phyloP scores from a whole-genome alignment of 345 rosid genomes.

The Aurinia saxatilis region DNA sequence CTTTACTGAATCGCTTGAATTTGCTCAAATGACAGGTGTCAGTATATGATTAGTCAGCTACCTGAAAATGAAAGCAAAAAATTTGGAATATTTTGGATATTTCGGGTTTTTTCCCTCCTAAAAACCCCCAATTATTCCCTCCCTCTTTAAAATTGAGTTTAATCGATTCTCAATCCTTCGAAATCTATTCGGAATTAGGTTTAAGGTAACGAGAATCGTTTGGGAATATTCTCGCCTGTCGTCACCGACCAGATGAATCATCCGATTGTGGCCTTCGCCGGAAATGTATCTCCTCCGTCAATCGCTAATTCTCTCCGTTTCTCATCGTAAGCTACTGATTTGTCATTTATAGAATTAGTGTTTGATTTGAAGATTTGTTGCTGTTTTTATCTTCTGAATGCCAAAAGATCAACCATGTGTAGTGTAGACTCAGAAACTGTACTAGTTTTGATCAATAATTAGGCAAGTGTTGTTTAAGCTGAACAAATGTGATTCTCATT shows the following conservation, averaged over 20 bases:
- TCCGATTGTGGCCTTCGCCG: not conserved
- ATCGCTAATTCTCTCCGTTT: not conserved
- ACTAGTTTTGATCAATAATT: too few species aligned
- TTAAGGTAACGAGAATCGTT: too few species aligned
- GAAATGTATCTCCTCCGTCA: not conserved
- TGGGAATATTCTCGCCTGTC: too few species aligned
- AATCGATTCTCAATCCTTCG: too few species aligned
- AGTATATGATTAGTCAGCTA: not conserved
- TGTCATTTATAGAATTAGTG: not conserved
- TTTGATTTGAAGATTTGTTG: not conserved
- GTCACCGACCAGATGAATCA: not conserved
- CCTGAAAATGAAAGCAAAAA: not conserved
- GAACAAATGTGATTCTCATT: too few species aligned
- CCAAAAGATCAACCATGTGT: not conserved
- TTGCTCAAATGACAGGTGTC: too few species aligned
- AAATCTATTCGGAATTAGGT: not conserved
- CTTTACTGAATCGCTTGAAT: not conserved
- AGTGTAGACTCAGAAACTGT: too few species aligned
- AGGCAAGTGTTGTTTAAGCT: too few species aligned
- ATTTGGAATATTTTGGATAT: too few species aligned
- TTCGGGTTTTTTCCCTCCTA: not conserved
- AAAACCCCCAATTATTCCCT: not conserved
- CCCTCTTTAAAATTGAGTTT: not conserved
- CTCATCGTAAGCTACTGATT: not conserved
- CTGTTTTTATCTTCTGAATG: not conserved